Evolutionary conservation across 2,329 filamentous ascomycete genomes (phyloP), one percentile per base, ranked within the genome.

Genomic region (Colletotrichum godetiae): DNA sequence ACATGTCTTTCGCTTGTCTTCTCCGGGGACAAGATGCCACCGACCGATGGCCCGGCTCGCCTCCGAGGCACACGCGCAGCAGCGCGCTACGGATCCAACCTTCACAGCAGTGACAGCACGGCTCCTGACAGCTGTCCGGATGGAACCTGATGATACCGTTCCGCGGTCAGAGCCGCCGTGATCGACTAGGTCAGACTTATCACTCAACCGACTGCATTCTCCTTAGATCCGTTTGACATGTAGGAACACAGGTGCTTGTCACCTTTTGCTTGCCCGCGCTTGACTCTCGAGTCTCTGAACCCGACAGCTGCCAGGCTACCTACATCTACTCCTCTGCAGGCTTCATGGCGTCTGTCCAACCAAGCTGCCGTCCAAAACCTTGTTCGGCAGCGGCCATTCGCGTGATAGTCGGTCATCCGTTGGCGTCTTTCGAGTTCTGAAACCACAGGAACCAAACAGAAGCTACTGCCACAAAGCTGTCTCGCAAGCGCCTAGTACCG

Each of bases 161-260:
- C 59, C 52, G 33, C 22, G 37, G 42, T 46, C 49, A 63, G 37
- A 22, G 55, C 42, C 57, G 13, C 57, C 33, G 56, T 70, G 49
- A 67, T 70, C 65, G 60, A 62, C 66, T 67, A n/a, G 65, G 22
- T 59, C 69, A 62, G 24, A 46, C 60, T 68, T 56, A 29, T 5
- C 27, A 29, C 27, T 29, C 27, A 29, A 29, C 27, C 27, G 35
- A 35, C 63, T 49, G 42, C 27, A 29, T 29, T 33, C 24, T 69
- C 70, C 24, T 49, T 55, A 27, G 19, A 63, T n/a, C 35, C 52
- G 42, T 73, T 64, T 33, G 70, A 62, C 33, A 37, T 64, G 65
- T 52, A 65, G 65, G 42, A 61, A 46, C 35, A 35, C 42, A 31
- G 42, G 55, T 15, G 15, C 35, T 15, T 64, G 56, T n/a, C 67